Conservation (phyloP, 768 basidiomycete species). For the Collybia sp. region DNA sequence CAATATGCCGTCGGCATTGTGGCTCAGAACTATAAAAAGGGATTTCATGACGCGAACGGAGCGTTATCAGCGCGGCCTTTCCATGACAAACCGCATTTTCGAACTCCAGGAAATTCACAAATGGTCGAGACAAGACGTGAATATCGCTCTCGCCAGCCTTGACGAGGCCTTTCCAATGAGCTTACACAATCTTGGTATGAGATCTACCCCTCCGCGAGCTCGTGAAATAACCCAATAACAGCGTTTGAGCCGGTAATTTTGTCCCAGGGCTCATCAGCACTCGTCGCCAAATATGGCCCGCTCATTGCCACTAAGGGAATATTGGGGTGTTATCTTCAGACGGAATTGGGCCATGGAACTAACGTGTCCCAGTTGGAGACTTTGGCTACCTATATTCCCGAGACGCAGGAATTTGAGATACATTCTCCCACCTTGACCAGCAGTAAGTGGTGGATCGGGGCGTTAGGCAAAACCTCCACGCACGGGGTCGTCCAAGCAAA, state of each 20-base stretch:
- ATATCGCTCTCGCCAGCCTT: conserved; percentile 38
- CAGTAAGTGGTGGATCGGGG: conserved; percentile 83
- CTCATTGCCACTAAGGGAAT: conserved; percentile 53
- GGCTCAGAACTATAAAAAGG: conserved; percentile 23
- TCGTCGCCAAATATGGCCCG: conserved; percentile 46
- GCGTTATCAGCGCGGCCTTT: conserved; percentile 48
- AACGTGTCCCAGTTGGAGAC: conserved; percentile 70
- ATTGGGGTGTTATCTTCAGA: conserved; percentile 71
- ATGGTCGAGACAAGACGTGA: conserved; percentile 48
- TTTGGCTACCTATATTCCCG: conserved; percentile 69
- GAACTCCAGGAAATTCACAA: conserved; percentile 51
- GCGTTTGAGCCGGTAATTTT: conserved; percentile 68
- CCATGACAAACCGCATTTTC: conserved; percentile 49
- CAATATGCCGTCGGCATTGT: not conserved
- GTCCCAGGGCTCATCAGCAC: conserved; percentile 52
- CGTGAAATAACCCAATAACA: conserved; percentile 8
- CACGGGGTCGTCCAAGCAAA: conserved; percentile 77
- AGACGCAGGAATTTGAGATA: conserved; percentile 66
- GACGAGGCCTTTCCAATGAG: conserved; percentile 51
- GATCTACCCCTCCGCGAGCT: not conserved
- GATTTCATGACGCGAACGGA: conserved; percentile 57
- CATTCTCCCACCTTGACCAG: conserved; percentile 73
- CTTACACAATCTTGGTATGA: conserved; percentile 32
- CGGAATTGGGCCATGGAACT: conserved; percentile 75
- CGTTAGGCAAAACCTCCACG: conserved; percentile 64